These are phyloP conservation scores for Goffeauzyma gilvescens DNA, from an alignment of 768 basidiomycete species.

Conservation along the genomic window DNA sequence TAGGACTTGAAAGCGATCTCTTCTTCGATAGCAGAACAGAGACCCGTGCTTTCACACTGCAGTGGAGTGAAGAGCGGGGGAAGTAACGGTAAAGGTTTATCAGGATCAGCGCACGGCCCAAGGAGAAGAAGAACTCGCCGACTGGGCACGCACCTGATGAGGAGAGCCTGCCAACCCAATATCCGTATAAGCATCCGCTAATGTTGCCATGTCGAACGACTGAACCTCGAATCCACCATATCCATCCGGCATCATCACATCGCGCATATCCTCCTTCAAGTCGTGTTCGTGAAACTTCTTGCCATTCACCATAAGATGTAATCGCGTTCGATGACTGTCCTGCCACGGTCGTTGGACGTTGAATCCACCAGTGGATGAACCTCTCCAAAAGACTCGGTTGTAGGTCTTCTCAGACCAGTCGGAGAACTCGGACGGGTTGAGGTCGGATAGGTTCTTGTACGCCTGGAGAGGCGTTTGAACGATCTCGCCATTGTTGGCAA, in stretches of 20 bases:
- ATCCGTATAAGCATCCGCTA: constrained; percentile 45
- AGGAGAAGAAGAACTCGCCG: no score
- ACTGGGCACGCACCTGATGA: constrained; percentile 22
- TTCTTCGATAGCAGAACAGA: constrained; percentile 37
- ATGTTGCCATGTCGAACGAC: constrained; percentile 14
- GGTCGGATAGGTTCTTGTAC: constrained; percentile 22
- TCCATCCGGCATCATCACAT: constrained; percentile 29
- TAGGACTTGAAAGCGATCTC: constrained; percentile 40
- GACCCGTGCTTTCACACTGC: constrained; percentile 34
- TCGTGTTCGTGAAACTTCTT: constrained; percentile 28
- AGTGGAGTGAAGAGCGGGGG: background rate
- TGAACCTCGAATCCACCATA: constrained; percentile 18
- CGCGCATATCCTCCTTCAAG: constrained; percentile 24
- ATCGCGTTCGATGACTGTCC: constrained; percentile 31
- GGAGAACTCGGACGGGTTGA: constrained; percentile 12
- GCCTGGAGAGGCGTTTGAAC: constrained; percentile 27
- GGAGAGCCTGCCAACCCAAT: constrained; percentile 41
- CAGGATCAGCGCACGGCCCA: no score
- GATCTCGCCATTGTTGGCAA: constrained; percentile 24
- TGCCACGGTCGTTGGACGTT: constrained; percentile 32
- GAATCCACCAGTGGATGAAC: constrained; percentile 35
- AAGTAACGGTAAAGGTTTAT: no score
- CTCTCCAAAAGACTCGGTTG: constrained; percentile 34
- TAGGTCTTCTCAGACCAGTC: constrained; percentile 34
- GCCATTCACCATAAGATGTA: constrained; percentile 33